These are phyloP conservation scores for Metroxylon sagu DNA, from an alignment of 176 grass and related monocot species.

Conservation along the genomic window DNA sequence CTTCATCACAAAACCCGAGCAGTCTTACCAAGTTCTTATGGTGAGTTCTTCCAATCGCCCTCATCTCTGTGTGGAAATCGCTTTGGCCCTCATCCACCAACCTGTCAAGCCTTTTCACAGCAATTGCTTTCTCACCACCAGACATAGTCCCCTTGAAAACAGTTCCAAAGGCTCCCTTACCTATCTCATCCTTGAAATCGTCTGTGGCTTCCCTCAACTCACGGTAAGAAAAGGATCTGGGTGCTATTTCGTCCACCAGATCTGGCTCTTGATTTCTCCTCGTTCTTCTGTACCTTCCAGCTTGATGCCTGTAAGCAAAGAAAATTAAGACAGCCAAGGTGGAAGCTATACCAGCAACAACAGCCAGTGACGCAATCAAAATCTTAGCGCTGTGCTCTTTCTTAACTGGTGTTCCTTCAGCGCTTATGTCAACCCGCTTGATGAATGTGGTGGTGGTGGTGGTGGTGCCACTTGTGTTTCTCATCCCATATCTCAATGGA, in stretches of 20 bases:
- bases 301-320: no score
- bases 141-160: conserved; percentile 25
- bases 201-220: conserved; percentile 22
- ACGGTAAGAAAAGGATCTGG: conserved; percentile 21
- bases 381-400: no score
- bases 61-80: no score
- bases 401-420: no score
- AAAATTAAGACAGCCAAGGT: no score
- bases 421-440: conserved; percentile 12
- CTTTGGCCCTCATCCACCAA: no score
- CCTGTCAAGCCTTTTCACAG: conserved; percentile 31
- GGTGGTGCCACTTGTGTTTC: conserved; percentile 12
- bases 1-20: no score
- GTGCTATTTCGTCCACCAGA: conserved; percentile 13
- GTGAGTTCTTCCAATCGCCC: no score
- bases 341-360: no score
- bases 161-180: conserved; percentile 30
- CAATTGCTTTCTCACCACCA: conserved; percentile 13
- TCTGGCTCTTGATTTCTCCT: background rate
- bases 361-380: no score
- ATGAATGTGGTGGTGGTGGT: conserved; percentile 23
- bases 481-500: conserved; percentile 30
- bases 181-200: conserved; percentile 23
- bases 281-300: background rate
- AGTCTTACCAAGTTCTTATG: no score